A percentile compares a stretch with the other conserved stretches of the same genome.
phyloP scores from a whole-genome alignment of 1,284 basidiomycete genomes.

The Boletus semigastroideus region DNA sequence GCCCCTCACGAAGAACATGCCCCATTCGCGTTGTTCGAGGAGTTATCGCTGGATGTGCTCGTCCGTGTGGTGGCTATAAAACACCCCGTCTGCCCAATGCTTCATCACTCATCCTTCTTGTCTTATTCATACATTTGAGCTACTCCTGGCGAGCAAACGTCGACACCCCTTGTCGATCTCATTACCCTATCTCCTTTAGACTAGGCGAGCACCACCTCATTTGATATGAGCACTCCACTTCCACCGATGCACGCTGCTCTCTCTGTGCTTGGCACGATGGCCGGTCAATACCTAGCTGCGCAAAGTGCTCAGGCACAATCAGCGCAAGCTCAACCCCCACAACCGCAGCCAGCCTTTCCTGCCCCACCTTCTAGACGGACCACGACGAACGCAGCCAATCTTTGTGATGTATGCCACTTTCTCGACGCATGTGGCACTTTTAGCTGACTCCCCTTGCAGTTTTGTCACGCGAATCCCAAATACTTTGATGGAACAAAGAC shows the following conservation, averaged over 20 bases:
- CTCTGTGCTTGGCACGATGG: slow-evolving; percentile 50
- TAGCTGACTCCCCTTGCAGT: slow-evolving; percentile 22
- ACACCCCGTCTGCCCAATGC: slow-evolving; percentile 2
- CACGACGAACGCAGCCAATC: slow-evolving; percentile 20
- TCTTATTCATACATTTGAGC: slow-evolving; percentile 29
- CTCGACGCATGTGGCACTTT: slow-evolving; percentile 3
- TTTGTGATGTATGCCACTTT: slow-evolving; percentile 31
- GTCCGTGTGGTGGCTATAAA: slow-evolving; percentile 27
- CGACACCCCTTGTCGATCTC: slow-evolving; percentile 3
- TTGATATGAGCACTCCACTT: slow-evolving; percentile 38
- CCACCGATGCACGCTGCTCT: slow-evolving; percentile 50
- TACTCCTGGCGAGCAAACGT: slow-evolving; percentile 33
- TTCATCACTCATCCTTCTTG: slow-evolving; percentile 20
- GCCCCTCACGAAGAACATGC: slow-evolving; percentile 34
- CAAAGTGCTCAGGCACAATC: slow-evolving; percentile 36
- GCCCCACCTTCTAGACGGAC: slow-evolving; percentile 28
- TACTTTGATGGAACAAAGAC: slow-evolving; percentile 40
- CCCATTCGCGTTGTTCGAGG: slow-evolving; percentile 24
- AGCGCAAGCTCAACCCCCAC: slow-evolving; percentile 22
- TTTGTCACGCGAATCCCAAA: slow-evolving; percentile 53
- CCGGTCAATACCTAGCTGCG: slow-evolving; percentile 46
- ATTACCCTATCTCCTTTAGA: slow-evolving; percentile 7
- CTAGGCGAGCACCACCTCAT: slow-evolving; percentile 5
- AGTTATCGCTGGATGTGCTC: slow-evolving; percentile 8
- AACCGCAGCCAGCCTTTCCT: slow-evolving; percentile 24